These are phyloP conservation scores for Ustilago hordei DNA, from an alignment of 1,284 basidiomycete species.

Conservation along the genomic window DNA sequence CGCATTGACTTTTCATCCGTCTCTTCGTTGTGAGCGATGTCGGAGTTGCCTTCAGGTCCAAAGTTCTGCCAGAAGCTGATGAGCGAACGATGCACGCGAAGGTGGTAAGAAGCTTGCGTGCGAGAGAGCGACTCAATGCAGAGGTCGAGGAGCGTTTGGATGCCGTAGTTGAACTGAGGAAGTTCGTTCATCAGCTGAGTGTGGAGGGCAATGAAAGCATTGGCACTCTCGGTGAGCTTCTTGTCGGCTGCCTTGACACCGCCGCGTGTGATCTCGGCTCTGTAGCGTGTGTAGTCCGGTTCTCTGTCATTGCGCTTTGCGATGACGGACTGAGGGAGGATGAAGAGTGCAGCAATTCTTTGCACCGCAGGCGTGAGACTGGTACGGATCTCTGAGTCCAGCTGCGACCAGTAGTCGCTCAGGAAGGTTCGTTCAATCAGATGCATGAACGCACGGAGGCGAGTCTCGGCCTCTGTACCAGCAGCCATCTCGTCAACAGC, in stretches of 20 bases:
- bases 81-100: constrained; percentile 43
- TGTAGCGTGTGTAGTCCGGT: constrained; percentile 67
- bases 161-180: constrained; percentile 68
- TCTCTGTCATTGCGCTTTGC: constrained; percentile 68
- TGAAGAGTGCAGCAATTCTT: constrained; percentile 63
- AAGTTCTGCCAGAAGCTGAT: constrained; percentile 47
- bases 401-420: constrained; percentile 38
- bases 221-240: constrained; percentile 60
- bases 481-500: constrained; percentile 30
- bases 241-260: constrained; percentile 44
- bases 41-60: constrained; percentile 34
- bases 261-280: constrained; percentile 37
- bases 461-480: constrained; percentile 31
- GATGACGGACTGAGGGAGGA: constrained; percentile 63
- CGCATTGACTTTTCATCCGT: constrained; percentile 46
- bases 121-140: constrained; percentile 67
- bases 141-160: constrained; percentile 68
- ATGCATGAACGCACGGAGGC: constrained; percentile 35
- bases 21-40: constrained; percentile 38
- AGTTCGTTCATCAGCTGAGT: constrained; percentile 70
- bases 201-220: constrained; percentile 69
- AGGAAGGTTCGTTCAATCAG: constrained; percentile 40
- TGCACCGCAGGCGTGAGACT: constrained; percentile 56
- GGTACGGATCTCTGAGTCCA: constrained; percentile 50
- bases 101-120: constrained; percentile 65